Percentiles rank a stretch among this genome's conserved stretches.
These are phyloP conservation scores for Flaveria robusta DNA, from an alignment of 129 eudicot species.

Conservation along the genomic window DNA sequence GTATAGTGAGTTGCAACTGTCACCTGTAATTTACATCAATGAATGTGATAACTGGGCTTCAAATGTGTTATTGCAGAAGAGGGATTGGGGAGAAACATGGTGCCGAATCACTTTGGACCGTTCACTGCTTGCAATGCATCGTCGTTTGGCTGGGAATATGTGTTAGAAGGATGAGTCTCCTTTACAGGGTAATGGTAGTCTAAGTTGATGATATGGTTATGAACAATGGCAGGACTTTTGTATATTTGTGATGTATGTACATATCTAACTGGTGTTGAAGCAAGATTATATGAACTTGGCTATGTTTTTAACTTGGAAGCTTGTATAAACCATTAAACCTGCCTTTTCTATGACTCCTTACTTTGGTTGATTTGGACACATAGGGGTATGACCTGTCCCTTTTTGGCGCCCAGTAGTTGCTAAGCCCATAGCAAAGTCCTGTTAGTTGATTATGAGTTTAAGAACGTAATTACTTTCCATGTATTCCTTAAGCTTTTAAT, in stretches of 20 bases:
- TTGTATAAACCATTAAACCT: neutral
- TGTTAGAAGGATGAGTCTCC: constrained; percentile 49
- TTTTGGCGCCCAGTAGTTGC: neutral
- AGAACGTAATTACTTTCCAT: too few species aligned
- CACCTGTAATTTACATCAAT: neutral
- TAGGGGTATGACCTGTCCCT: neutral
- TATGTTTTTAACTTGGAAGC: neutral
- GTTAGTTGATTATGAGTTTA: too few species aligned
- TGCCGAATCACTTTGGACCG: constrained; percentile 32
- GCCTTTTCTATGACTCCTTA: too few species aligned
- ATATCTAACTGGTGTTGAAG: neutral
- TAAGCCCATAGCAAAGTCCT: too few species aligned
- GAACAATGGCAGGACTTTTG: neutral
- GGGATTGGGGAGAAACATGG: neutral
- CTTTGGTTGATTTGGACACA: too few species aligned
- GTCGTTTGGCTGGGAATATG: constrained; percentile 70
- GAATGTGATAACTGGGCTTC: neutral
- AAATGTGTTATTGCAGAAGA: neutral
- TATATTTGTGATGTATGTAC: constrained; percentile 25
- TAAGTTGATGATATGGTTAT: constrained; percentile 37
- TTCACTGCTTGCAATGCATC: constrained; percentile 7
- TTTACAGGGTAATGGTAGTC: too few species aligned
- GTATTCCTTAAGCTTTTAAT: too few species aligned
- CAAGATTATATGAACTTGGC: constrained; percentile 12
- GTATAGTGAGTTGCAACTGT: neutral